Conservation (phyloP, 2,329 filamentous ascomycete genomes). For the Colletotrichum gigasporum region DNA sequence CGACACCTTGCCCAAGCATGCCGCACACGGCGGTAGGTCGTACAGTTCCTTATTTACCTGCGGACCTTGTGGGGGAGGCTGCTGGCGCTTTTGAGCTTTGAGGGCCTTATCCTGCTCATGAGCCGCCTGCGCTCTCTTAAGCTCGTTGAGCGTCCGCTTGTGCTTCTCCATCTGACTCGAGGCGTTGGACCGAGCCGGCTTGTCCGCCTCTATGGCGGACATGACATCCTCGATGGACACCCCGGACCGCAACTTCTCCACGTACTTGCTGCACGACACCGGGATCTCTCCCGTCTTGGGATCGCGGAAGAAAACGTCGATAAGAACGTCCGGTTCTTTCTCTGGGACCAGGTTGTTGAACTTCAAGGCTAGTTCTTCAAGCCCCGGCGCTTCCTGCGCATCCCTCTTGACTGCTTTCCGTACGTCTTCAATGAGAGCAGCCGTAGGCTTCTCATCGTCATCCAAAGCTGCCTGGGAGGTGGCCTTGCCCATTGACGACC, state of each 20-base stretch:
- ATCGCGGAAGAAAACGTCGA: constrained; percentile 46
- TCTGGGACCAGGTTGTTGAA: constrained; percentile 24
- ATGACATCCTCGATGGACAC: constrained; percentile 41
- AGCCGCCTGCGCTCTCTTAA: constrained; percentile 57
- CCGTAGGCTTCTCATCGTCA: constrained; percentile 12
- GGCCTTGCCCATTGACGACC: constrained; percentile 23
- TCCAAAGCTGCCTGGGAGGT: constrained; percentile 18
- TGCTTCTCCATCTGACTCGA: constrained; percentile 47
- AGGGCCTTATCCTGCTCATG: constrained; percentile 53
- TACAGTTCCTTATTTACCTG: constrained; percentile 44
- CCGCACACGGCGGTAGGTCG: constrained; percentile 49
- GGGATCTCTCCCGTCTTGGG: constrained; percentile 41
- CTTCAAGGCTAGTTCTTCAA: constrained; percentile 23
- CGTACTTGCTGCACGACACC: constrained; percentile 46
- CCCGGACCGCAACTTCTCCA: constrained; percentile 46
- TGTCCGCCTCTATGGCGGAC: constrained; percentile 42
- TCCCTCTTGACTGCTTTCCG: constrained; percentile 13
- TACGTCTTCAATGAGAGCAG: constrained; percentile 6
- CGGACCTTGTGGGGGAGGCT: constrained; percentile 37
- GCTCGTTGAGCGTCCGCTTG: constrained; percentile 52
- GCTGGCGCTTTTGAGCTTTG: constrained; percentile 45
- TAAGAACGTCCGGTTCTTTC: constrained; percentile 17
- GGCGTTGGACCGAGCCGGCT: constrained; percentile 36
- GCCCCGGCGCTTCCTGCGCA: neutral
- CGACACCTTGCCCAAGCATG: constrained; percentile 47